phyloP scores from a whole-genome alignment of 1,284 basidiomycete species.

The Pseudozyma tsukubaensis region DNA sequence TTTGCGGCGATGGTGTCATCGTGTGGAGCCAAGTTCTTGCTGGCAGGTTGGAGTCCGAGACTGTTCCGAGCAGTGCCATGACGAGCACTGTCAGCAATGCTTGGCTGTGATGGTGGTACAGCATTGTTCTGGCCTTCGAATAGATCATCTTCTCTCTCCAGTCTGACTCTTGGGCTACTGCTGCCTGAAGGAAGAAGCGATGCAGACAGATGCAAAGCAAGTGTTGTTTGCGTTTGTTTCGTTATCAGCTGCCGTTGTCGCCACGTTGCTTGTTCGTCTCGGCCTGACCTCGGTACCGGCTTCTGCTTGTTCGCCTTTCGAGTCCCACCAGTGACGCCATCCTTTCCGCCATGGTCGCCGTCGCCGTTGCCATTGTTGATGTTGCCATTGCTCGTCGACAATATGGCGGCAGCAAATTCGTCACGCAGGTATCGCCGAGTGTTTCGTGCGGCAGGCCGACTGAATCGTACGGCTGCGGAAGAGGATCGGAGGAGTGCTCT shows the following conservation, averaged over 20 bases:
- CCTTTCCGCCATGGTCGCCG: no score
- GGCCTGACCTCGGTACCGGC: no score
- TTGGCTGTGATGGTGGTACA: neutral
- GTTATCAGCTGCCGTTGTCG: neutral
- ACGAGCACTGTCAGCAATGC: neutral
- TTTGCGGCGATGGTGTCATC: neutral
- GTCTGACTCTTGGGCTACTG: no score
- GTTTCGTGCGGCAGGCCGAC: slow-evolving; percentile 45
- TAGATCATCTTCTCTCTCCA: no score
- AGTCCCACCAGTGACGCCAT: neutral
- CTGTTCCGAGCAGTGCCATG: no score
- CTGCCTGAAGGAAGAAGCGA: slow-evolving; percentile 9
- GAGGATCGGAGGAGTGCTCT: slow-evolving; percentile 33
- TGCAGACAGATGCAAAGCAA: slow-evolving; percentile 41
- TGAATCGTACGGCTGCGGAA: slow-evolving; percentile 43
- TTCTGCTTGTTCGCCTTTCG: no score
- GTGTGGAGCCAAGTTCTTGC: neutral
- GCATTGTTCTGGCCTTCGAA: no score
- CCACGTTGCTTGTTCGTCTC: neutral
- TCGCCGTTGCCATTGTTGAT: no score
- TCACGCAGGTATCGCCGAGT: slow-evolving; percentile 46
- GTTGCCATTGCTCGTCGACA: neutral
- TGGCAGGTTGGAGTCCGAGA: no score
- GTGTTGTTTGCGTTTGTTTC: slow-evolving; percentile 21
- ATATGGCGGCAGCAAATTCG: slow-evolving; percentile 22